These are phyloP conservation scores for Fusarium heterosporum DNA, from an alignment of 2,329 filamentous ascomycete species.

Conservation along the genomic window DNA sequence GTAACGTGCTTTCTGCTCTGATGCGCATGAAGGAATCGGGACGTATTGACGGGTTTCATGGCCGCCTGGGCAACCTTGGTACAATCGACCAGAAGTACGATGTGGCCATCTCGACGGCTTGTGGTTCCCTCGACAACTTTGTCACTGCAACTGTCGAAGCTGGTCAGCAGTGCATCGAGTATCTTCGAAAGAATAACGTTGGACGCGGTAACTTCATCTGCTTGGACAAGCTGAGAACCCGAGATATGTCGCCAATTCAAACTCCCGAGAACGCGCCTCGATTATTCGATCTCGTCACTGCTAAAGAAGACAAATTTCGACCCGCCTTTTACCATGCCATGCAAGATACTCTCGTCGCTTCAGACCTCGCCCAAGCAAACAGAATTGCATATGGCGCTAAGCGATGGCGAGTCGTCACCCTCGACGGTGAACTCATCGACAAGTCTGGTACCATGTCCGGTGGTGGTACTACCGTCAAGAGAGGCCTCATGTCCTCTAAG, in stretches of 20 bases:
- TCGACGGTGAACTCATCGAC: slow-evolving; percentile 95
- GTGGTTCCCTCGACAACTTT: slow-evolving; percentile 91
- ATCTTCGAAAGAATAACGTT: slow-evolving; percentile 96
- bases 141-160: slow-evolving; percentile 96
- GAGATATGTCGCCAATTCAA: slow-evolving; percentile 81
- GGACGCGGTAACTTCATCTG: slow-evolving; percentile 98
- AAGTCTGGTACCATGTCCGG: slow-evolving; percentile 99
- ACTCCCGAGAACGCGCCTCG: slow-evolving; percentile 94
- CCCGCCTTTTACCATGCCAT: slow-evolving; percentile 96
- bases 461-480: slow-evolving; percentile 90
- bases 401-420: slow-evolving; percentile 95
- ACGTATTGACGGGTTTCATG: slow-evolving; percentile 96
- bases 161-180: slow-evolving; percentile 97
- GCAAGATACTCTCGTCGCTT: slow-evolving; percentile 93
- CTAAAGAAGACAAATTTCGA: slow-evolving; percentile 86
- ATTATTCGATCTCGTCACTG: slow-evolving; percentile 90
- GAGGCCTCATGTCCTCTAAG: slow-evolving; percentile 96
- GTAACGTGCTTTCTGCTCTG: slow-evolving; percentile 89
- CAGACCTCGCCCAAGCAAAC: slow-evolving; percentile 94
- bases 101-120: slow-evolving; percentile 97
- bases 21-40: slow-evolving; percentile 97
- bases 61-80: slow-evolving; percentile 91
- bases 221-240: slow-evolving; percentile 83
- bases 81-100: slow-evolving; percentile 95
- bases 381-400: slow-evolving; percentile 94